phyloP scores from a whole-genome alignment of 805 yeast species.

The Kuraishia floccosa region DNA sequence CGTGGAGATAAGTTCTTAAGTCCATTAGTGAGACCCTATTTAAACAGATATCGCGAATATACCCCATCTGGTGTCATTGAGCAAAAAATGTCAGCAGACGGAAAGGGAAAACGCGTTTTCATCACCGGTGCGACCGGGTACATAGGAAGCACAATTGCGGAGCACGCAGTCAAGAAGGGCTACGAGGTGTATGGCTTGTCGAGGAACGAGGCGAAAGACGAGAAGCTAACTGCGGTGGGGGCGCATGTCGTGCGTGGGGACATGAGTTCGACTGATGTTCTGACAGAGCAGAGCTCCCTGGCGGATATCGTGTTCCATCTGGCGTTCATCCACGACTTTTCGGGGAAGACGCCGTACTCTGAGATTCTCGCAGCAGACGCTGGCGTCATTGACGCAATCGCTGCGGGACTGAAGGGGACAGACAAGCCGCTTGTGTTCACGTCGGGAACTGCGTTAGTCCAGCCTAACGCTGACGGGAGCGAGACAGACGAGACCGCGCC shows the following conservation, averaged over 20 bases:
- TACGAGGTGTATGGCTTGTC: constrained; percentile 20
- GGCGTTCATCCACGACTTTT: constrained; percentile 22
- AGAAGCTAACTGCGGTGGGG: constrained; percentile 14
- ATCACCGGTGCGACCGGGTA: constrained; percentile 12
- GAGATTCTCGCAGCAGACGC: constrained; percentile 10
- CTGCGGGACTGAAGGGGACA: constrained; percentile 16
- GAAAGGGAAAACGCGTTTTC: too few relatives aligned
- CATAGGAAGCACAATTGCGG: constrained; percentile 15
- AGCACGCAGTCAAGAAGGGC: constrained; percentile 12
- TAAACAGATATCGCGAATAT: too few relatives aligned
- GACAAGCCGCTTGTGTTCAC: constrained; percentile 16
- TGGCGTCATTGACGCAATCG: constrained; percentile 15
- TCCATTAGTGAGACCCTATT: too few relatives aligned
- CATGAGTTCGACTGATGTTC: constrained; percentile 15
- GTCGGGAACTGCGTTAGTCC: constrained; percentile 9
- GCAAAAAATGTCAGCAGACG: too few relatives aligned
- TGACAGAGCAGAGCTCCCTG: constrained; percentile 14
- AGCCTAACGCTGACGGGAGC: too few relatives aligned
- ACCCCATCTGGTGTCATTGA: too few relatives aligned
- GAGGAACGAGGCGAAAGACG: constrained; percentile 18
- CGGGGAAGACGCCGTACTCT: constrained; percentile 8
- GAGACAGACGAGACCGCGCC: too few relatives aligned
- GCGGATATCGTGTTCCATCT: constrained; percentile 25
- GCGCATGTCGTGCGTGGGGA: constrained; percentile 15
- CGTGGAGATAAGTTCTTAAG: too few relatives aligned